Evolutionary conservation across 2,329 filamentous ascomycete species (phyloP).

Genomic region (Exophiala sp.): DNA sequence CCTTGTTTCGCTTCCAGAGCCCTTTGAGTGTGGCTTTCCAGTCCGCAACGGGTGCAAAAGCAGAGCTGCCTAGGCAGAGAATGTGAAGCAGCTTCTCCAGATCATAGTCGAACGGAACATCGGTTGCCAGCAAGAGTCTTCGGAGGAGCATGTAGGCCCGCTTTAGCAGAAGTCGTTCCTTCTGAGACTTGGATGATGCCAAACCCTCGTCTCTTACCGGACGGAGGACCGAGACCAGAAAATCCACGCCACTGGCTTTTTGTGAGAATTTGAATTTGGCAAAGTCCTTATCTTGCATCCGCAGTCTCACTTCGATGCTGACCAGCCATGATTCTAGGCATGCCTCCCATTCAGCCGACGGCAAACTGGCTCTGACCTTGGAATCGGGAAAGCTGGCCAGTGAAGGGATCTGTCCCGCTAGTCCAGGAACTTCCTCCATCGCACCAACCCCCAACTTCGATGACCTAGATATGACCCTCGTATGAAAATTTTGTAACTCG

Average conservation of each 20-base stretch:
- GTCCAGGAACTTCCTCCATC: conserved; percentile 20
- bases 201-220: background rate
- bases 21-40: conserved; percentile 18
- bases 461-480: too few relatives aligned
- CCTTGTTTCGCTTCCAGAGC: conserved; percentile 19
- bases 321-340: conserved; percentile 74
- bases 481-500: too few relatives aligned
- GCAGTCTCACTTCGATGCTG: conserved; percentile 63
- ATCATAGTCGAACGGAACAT: conserved; percentile 10
- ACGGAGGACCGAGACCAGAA: conserved; percentile 21
- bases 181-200: conserved; percentile 7
- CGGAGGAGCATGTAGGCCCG: conserved; percentile 62
- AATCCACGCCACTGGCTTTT: conserved; percentile 13
- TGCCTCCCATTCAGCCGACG: conserved; percentile 69
- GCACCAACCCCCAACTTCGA: background rate
- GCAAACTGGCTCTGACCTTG: conserved; percentile 63
- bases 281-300: conserved; percentile 56
- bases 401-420: conserved; percentile 52
- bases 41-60: conserved; percentile 14
- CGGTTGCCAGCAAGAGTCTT: conserved; percentile 50
- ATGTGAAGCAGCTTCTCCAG: conserved; percentile 14
- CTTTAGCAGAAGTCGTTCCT: conserved; percentile 53
- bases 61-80: conserved; percentile 15
- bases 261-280: conserved; percentile 43
- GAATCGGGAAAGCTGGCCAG: conserved; percentile 74